Evolutionary conservation across 192 early-diverging fungal genomes (phyloP).

Genomic region (Entomortierella beljakovae): DNA sequence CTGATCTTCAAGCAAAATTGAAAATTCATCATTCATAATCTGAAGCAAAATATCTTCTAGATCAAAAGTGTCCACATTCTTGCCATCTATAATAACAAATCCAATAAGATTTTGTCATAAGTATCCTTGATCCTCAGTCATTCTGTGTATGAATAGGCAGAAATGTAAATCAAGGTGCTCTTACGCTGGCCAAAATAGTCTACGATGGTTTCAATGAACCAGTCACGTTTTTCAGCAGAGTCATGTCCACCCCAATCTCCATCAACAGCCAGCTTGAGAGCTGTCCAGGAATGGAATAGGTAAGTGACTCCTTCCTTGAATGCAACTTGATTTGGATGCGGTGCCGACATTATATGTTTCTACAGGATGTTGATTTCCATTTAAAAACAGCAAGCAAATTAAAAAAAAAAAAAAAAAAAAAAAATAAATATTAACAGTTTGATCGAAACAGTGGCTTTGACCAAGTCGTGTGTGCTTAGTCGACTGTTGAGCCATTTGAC

Average conservation of each 20-base stretch:
- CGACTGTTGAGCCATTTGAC: too few species aligned
- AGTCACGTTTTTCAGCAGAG: slow-evolving; percentile 74
- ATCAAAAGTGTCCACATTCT: slow-evolving; percentile 62
- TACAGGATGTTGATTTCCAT: neutral
- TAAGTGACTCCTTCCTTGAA: slow-evolving; percentile 72
- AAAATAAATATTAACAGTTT: too few species aligned
- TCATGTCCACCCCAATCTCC: slow-evolving; percentile 77
- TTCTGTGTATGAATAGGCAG: neutral
- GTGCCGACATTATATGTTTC: slow-evolving; percentile 18
- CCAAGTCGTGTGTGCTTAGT: too few species aligned
- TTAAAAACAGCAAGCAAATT: slow-evolving; percentile 1
- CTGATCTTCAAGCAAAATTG: slow-evolving; percentile 64
- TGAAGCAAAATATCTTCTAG: slow-evolving; percentile 65
- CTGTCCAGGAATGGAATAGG: slow-evolving; percentile 76
- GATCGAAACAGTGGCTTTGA: too few species aligned
- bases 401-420: slow-evolving; percentile 20
- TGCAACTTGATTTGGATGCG: slow-evolving; percentile 62
- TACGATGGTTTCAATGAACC: slow-evolving; percentile 72
- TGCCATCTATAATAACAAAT: slow-evolving; percentile 56
- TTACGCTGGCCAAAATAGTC: slow-evolving; percentile 72
- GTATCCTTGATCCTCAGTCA: neutral
- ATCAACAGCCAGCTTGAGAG: slow-evolving; percentile 76
- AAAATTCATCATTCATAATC: slow-evolving; percentile 69
- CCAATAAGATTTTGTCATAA: neutral
- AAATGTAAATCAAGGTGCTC: neutral